A percentile compares a stretch with the other conserved stretches of the same genome.
These are phyloP conservation scores for Candida ascalaphidarum DNA, from an alignment of 805 yeast genomes.

Conservation along the genomic window DNA sequence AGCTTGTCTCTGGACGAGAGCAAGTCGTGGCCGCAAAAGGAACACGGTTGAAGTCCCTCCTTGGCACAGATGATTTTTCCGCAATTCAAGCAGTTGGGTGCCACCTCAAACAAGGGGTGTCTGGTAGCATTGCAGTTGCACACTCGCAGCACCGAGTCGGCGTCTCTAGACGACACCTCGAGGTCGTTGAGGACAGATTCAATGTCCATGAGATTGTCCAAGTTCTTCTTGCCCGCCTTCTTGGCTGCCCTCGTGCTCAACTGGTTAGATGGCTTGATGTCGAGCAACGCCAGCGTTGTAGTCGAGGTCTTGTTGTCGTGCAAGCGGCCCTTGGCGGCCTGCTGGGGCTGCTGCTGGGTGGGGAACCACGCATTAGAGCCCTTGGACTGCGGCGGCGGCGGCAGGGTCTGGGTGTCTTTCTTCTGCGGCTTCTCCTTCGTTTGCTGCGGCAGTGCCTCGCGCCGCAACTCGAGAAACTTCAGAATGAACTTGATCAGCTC, in stretches of 20 bases:
- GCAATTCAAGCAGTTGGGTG: slow-evolving; percentile 90
- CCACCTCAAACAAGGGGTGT: slow-evolving; percentile 82
- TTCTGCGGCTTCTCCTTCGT: slow-evolving; percentile 1
- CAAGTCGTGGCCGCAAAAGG: slow-evolving; percentile 67
- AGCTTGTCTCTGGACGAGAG: slow-evolving; percentile 53
- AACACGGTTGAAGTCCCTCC: slow-evolving; percentile 88
- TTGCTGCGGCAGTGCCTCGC: slow-evolving; percentile 12
- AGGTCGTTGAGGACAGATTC: slow-evolving; percentile 52
- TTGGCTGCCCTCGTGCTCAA: slow-evolving; percentile 14
- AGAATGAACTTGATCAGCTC: slow-evolving; percentile 40
- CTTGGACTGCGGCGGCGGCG: too few relatives aligned
- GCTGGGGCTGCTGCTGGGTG: slow-evolving; percentile 1
- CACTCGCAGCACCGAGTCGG: slow-evolving; percentile 11
- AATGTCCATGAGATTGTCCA: slow-evolving; percentile 51
- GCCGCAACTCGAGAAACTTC: slow-evolving; percentile 32
- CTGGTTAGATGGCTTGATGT: slow-evolving; percentile 23
- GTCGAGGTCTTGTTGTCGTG: slow-evolving; percentile 13
- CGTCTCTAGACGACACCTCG: slow-evolving; percentile 24
- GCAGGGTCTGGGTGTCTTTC: slow-evolving; percentile 5
- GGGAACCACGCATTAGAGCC: background rate
- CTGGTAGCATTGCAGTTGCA: slow-evolving; percentile 84
- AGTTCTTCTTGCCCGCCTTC: slow-evolving; percentile 33
- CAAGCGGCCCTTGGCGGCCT: slow-evolving; percentile 5
- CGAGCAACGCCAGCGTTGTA: slow-evolving; percentile 42
- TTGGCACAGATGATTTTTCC: slow-evolving; percentile 88